Percentiles rank a stretch among this genome's conserved stretches.
These are phyloP conservation scores for Neurospora sp. DNA, from an alignment of 495 filamentous ascomycete genomes.

Conservation along the genomic window DNA sequence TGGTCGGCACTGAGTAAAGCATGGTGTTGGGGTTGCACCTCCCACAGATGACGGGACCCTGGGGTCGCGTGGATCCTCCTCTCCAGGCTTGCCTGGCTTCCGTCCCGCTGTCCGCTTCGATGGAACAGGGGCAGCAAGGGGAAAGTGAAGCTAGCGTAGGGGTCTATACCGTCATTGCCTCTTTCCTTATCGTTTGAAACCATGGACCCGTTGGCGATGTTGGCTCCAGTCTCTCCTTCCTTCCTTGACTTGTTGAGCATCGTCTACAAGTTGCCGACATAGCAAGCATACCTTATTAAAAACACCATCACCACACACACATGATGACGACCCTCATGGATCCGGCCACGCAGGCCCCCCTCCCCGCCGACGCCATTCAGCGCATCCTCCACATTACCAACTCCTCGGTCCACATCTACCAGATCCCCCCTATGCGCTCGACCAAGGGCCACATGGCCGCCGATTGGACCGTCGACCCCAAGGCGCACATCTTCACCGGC, in stretches of 20 bases:
- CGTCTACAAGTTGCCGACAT: background rate
- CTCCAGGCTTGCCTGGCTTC: background rate
- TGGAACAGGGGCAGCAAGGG: background rate
- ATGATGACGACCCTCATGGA: conserved; percentile 38
- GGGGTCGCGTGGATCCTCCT: background rate
- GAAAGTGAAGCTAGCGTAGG: background rate
- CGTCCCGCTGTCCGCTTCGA: background rate
- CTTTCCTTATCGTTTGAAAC: background rate
- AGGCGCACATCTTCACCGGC: conserved; percentile 69
- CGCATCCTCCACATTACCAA: conserved; percentile 61
- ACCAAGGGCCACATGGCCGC: conserved; percentile 65
- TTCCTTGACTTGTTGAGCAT: background rate
- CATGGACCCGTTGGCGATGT: background rate
- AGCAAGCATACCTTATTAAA: no score
- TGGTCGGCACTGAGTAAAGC: no score
- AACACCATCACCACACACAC: no score
- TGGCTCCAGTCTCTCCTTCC: background rate
- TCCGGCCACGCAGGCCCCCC: conserved; percentile 45
- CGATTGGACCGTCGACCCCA: conserved; percentile 61
- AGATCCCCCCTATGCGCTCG: conserved; percentile 61
- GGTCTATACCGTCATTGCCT: background rate
- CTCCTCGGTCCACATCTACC: conserved; percentile 63
- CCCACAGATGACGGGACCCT: no score
- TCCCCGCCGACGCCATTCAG: conserved; percentile 62
- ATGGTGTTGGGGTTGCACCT: no score